These are phyloP conservation scores for Hypoxylon sp. DNA, from an alignment of 2,329 filamentous ascomycete species.

Conservation along the genomic window DNA sequence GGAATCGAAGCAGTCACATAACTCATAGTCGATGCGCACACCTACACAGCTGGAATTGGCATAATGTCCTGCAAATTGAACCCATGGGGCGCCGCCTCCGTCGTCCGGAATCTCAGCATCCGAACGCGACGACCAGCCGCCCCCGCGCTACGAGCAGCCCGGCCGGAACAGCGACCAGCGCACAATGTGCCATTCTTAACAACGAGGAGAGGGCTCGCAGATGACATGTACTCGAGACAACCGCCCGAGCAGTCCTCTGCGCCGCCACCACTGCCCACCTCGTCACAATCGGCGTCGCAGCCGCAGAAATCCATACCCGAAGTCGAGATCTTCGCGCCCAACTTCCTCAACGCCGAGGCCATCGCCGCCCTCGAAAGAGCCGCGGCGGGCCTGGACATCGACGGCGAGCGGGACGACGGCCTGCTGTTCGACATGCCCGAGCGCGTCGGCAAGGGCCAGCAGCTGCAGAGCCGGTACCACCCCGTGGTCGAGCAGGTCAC, in stretches of 20 bases:
- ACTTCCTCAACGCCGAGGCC: slow-evolving; percentile 49
- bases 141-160: slow-evolving; percentile 7
- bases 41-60: slow-evolving; percentile 17
- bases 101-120: slow-evolving; percentile 48
- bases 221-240: slow-evolving; percentile 36
- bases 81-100: slow-evolving; percentile 46
- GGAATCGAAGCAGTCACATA: slow-evolving; percentile 22
- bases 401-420: slow-evolving; percentile 61
- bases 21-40: slow-evolving; percentile 34
- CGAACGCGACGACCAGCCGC: slow-evolving; percentile 45
- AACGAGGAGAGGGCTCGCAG: slow-evolving; percentile 43
- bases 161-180: slow-evolving; percentile 21
- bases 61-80: slow-evolving; percentile 52
- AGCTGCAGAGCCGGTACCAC: slow-evolving; percentile 87
- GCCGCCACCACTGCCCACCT: slow-evolving; percentile 21
- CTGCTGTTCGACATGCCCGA: slow-evolving; percentile 82
- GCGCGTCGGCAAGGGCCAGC: slow-evolving; percentile 63
- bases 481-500: slow-evolving; percentile 88
- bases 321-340: slow-evolving; percentile 47
- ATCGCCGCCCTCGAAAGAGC: slow-evolving; percentile 49
- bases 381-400: slow-evolving; percentile 45
- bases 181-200: slow-evolving; percentile 28
- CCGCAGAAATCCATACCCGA: slow-evolving; percentile 24
- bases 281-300: slow-evolving; percentile 2
- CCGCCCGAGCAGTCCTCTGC: slow-evolving; percentile 27